Percentiles rank a stretch among this genome's conserved stretches.
phyloP scores from a whole-genome alignment of 2,329 filamentous ascomycete genomes.

The Westerdykella aurantiaca region DNA sequence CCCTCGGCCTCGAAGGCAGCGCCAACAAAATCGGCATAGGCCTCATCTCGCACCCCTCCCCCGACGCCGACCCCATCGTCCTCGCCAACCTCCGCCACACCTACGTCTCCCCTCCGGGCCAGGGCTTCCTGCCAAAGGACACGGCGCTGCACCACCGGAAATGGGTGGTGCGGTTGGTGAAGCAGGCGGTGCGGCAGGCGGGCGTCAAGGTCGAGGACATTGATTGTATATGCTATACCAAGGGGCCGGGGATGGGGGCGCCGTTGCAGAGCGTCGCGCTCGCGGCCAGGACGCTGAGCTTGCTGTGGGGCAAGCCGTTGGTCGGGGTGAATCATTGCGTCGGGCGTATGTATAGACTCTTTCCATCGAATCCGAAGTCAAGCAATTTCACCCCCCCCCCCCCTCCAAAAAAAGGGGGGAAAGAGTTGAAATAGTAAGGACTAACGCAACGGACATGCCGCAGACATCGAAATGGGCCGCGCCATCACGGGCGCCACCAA shows the following conservation, averaged over 20 bases:
- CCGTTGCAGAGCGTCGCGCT: conserved; percentile 83
- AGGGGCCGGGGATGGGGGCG: conserved; percentile 93
- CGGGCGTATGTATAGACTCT: conserved; percentile 53
- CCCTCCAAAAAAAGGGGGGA: not conserved
- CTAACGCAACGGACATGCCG: not conserved
- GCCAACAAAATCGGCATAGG: conserved; percentile 97
- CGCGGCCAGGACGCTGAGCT: conserved; percentile 70
- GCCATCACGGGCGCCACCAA: conserved; percentile 85
- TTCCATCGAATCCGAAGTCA: too few relatives aligned
- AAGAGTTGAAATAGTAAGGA: not conserved
- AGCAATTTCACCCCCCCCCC: too few relatives aligned
- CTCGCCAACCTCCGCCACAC: conserved; percentile 94
- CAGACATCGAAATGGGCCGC: conserved; percentile 93
- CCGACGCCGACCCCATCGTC: conserved; percentile 48
- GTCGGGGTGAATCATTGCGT: conserved; percentile 98
- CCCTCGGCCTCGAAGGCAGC: conserved; percentile 78
- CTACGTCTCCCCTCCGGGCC: conserved; percentile 83
- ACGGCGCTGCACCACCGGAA: conserved; percentile 86
- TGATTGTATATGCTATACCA: conserved; percentile 91
- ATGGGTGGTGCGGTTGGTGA: conserved; percentile 78
- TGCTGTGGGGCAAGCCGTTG: conserved; percentile 83
- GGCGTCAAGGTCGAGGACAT: conserved; percentile 53
- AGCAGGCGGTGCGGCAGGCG: conserved; percentile 69
- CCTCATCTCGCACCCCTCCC: conserved; percentile 70
- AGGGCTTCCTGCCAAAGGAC: conserved; percentile 94